Evolutionary conservation across 306 rosid genomes (phyloP).

Genomic region (Arachis stenosperma): DNA sequence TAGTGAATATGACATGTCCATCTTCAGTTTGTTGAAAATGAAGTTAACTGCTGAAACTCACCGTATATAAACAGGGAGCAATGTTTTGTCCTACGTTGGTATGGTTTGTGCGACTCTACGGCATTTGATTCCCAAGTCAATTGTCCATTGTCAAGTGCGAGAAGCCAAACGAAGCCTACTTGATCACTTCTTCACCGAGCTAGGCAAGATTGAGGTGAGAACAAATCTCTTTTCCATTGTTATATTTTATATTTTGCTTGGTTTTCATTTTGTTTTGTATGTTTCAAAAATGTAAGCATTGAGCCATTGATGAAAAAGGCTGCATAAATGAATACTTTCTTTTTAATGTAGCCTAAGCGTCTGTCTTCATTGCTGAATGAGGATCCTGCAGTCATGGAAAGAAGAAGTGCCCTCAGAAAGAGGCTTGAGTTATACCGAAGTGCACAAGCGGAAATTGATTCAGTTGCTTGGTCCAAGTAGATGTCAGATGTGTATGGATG

Average conservation of each 20-base stretch:
- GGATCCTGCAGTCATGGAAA: conserved; percentile 94
- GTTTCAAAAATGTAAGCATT: neutral
- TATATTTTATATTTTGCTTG: neutral
- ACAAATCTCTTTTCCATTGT: neutral
- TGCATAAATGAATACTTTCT: neutral
- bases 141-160: conserved; percentile 88
- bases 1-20: neutral
- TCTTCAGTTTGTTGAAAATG: neutral
- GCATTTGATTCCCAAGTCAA: conserved; percentile 84
- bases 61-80: conserved; percentile 58
- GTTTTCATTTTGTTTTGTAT: neutral
- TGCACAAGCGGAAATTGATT: conserved; percentile 86
- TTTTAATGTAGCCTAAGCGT: conserved; percentile 58
- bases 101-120: conserved; percentile 80
- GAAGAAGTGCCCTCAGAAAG: conserved; percentile 72
- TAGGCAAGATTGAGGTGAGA: conserved; percentile 84
- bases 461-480: conserved; percentile 96
- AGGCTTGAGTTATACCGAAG: conserved; percentile 90
- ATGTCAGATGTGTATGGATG: neutral
- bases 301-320: neutral
- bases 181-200: conserved; percentile 76
- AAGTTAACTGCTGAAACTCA: conserved; percentile 4
- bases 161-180: conserved; percentile 90
- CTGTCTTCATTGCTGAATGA: conserved; percentile 79
- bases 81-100: conserved; percentile 79